Conservation (phyloP, 495 filamentous ascomycete genomes). For the Poronia punctata region DNA sequence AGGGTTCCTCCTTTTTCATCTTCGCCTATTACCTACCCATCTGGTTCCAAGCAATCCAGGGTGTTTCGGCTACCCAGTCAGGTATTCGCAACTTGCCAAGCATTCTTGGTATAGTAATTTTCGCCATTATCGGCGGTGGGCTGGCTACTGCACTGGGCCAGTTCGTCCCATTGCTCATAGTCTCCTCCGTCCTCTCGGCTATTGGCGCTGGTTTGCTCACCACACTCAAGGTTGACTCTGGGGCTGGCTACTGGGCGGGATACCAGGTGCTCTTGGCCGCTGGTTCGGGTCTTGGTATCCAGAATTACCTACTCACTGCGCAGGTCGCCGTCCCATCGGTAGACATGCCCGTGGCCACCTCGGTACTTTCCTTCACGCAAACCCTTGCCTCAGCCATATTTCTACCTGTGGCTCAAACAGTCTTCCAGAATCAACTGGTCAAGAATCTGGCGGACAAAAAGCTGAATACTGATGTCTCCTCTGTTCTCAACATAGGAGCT, state of each 20-base stretch:
- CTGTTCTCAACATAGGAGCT: not conserved
- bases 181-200: conserved; percentile 38
- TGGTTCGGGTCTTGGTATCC: conserved; percentile 61
- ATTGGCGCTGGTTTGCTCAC: conserved; percentile 68
- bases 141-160: conserved; percentile 52
- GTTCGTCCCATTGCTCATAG: conserved; percentile 48
- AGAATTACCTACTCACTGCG: conserved; percentile 58
- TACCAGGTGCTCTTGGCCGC: conserved; percentile 64
- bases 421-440: conserved; percentile 65
- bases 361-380: conserved; percentile 61
- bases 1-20: conserved; percentile 55
- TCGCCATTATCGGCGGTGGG: conserved; percentile 54
- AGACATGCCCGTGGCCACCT: conserved; percentile 60
- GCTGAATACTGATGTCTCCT: conserved; percentile 26
- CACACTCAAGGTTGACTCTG: conserved; percentile 53
- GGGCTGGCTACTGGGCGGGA: conserved; percentile 61
- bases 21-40: conserved; percentile 68
- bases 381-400: conserved; percentile 64
- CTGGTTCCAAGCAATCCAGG: conserved; percentile 86
- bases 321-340: conserved; percentile 53
- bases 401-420: conserved; percentile 63
- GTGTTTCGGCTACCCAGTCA: conserved; percentile 56
- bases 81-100: conserved; percentile 77
- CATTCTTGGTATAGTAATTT: conserved; percentile 56
- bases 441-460: conserved; percentile 43